Conservation (phyloP, 1,284 basidiomycete genomes). For the Tremellales sp. region DNA sequence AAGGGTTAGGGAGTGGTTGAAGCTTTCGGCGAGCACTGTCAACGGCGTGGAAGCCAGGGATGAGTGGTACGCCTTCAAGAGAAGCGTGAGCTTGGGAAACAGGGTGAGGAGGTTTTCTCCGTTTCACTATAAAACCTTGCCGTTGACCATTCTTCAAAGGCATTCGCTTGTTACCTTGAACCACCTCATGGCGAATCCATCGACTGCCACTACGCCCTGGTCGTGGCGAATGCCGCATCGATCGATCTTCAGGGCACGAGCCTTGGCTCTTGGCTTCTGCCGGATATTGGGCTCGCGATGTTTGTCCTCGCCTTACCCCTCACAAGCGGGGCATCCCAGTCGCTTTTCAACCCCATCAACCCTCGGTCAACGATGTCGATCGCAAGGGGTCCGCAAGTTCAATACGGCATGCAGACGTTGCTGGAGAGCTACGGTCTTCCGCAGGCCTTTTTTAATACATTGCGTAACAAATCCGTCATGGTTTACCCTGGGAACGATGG, state of each 20-base stretch:
- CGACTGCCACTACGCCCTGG: conserved; percentile 15
- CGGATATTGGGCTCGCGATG: conserved; percentile 5
- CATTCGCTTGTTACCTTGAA: conserved; percentile 19
- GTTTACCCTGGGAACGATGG: conserved; percentile 7
- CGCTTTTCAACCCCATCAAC: conserved; percentile 26
- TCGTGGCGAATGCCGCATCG: conserved; percentile 8
- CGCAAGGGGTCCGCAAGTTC: neutral
- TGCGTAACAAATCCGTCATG: conserved; percentile 2
- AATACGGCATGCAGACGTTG: neutral
- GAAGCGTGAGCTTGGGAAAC: neutral
- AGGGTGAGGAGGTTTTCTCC: conserved; percentile 5
- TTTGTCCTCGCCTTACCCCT: conserved; percentile 19
- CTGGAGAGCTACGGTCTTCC: conserved; percentile 13
- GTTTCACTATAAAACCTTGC: neutral
- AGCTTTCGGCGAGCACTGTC: neutral
- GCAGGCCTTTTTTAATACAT: conserved; percentile 1
- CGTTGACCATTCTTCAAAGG: conserved; percentile 9
- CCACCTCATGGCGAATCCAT: neutral
- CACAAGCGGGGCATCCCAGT: neutral
- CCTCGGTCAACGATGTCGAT: neutral
- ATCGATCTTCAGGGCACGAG: conserved; percentile 8
- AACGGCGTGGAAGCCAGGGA: neutral
- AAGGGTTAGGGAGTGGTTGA: conserved; percentile 17
- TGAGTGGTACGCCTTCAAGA: conserved; percentile 14
- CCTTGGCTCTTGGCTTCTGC: conserved; percentile 1